Evolutionary conservation across 2,329 filamentous ascomycete species (phyloP), one percentile per base, ranked within the genome.

Genomic region (Phyllosticta citriasiana): DNA sequence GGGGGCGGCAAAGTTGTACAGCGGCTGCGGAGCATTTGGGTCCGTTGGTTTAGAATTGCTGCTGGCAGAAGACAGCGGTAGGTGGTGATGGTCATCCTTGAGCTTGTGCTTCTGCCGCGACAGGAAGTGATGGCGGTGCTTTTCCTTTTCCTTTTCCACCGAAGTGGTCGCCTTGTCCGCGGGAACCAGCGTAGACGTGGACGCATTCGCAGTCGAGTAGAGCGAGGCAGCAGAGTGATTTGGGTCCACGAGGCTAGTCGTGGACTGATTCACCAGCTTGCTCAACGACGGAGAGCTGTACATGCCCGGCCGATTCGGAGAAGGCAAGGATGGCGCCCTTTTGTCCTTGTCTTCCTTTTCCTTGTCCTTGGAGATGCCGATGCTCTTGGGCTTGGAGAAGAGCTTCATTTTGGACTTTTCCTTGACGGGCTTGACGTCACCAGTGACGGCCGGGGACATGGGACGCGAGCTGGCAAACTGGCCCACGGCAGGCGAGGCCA

Each of bases 331-430:
- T 65, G 87, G 86, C 19, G 86, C 80, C 68, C 84, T 87, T 65
- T 71, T 75, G 57, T 76, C 75, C 16, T 71, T 75, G 57, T 76
- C 75, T n/a, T 27, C 19, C 19, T 53, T 53, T 9, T 90, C 68
- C 66, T 82, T 84, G 40, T 84, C 82, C 70, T 88, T 90, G n/a
- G 81, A 82, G 62, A 85, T 84, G 57, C 83, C 82, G 67, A 91
- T 88, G 74, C 87, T 91, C 69, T 88, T 87, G 0, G 88, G 88
- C 6, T 87, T 58, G 24, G 57, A 89, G 70, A 92, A 92, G 27
- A 93, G 79, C 77, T 93, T 93, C 71, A 89, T 88, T 74, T 91
- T 91, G 64, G 85, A 85, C 73, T 89, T 89, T 67, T 89, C 86
- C 27, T 89, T 89, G 67, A 84, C 83, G 24, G 74, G 75, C 67